Percentiles rank a stretch among this genome's conserved stretches.
Conservation (phyloP, 2,329 filamentous ascomycete species). For the Pseudogymnoascus sp. region DNA sequence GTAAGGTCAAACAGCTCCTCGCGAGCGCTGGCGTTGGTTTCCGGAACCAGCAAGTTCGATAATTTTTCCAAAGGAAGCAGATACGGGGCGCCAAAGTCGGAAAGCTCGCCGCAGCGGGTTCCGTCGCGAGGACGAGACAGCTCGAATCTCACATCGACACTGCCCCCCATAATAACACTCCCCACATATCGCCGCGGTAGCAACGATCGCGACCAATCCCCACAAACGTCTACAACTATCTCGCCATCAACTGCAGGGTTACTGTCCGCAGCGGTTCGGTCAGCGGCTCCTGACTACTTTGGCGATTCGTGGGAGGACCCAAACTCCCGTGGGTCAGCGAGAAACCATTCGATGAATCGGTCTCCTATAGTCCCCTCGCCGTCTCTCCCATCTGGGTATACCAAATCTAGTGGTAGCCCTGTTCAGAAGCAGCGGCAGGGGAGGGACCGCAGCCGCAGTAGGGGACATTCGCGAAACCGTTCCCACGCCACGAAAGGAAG, state of each 20-base stretch:
- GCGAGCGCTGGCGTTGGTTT: slow-evolving; percentile 22
- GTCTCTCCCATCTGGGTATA: slow-evolving; percentile 12
- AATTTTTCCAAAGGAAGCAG: slow-evolving; percentile 12
- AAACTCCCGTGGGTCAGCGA: slow-evolving; percentile 15
- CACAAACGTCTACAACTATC: slow-evolving; percentile 22
- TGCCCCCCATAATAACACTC: slow-evolving; percentile 26
- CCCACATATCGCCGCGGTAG: slow-evolving; percentile 19
- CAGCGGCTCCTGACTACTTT: slow-evolving; percentile 26
- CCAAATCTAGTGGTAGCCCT: slow-evolving; percentile 7
- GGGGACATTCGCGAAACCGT: slow-evolving; percentile 38
- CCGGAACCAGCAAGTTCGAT: slow-evolving; percentile 16
- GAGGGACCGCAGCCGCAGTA: slow-evolving; percentile 7
- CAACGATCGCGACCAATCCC: slow-evolving; percentile 18
- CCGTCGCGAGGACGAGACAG: slow-evolving; percentile 13
- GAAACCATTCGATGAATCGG: slow-evolving; percentile 11
- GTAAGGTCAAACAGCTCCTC: slow-evolving; percentile 13
- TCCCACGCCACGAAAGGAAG: slow-evolving; percentile 39
- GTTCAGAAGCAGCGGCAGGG: slow-evolving; percentile 15
- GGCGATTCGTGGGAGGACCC: slow-evolving; percentile 20
- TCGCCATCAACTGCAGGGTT: slow-evolving; percentile 27
- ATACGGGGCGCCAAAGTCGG: slow-evolving; percentile 20
- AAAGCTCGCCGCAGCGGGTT: slow-evolving; percentile 16
- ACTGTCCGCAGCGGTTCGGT: slow-evolving; percentile 25
- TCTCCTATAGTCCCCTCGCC: slow-evolving; percentile 17
- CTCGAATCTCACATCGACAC: slow-evolving; percentile 12